Percentiles rank a stretch among this genome's conserved stretches.
phyloP scores from a whole-genome alignment of 345 rosid genomes.

The Streptanthus diversifolius region DNA sequence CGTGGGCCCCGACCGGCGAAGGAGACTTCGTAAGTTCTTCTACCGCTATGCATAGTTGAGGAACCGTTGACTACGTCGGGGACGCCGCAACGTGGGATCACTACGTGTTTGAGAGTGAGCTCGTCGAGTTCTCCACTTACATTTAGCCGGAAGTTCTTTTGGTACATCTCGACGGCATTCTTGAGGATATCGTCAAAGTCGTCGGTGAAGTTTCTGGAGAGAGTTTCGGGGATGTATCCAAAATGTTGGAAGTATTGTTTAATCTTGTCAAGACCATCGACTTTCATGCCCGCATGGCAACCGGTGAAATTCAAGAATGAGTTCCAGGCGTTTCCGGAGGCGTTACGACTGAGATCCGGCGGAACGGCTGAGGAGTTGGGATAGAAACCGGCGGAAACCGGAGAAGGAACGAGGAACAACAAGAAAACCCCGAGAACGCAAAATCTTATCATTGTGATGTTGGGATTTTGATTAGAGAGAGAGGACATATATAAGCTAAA shows the following conservation, averaged over 20 bases:
- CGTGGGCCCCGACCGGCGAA: slow-evolving; percentile 12
- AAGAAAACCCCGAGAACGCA: slow-evolving; percentile 10
- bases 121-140: slow-evolving; percentile 70
- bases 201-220: slow-evolving; percentile 52
- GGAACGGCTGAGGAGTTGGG: slow-evolving; percentile 26
- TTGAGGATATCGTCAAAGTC: slow-evolving; percentile 59
- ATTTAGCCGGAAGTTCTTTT: slow-evolving; percentile 63
- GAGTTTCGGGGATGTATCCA: slow-evolving; percentile 30
- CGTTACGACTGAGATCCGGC: slow-evolving; percentile 9
- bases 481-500: slow-evolving; percentile 8
- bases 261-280: slow-evolving; percentile 27
- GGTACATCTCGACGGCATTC: slow-evolving; percentile 65
- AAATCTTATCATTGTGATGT: slow-evolving; percentile 7
- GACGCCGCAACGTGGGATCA: slow-evolving; percentile 75
- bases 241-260: slow-evolving; percentile 33
- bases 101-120: slow-evolving; percentile 51
- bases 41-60: slow-evolving; percentile 62
- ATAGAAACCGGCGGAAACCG: slow-evolving; percentile 27
- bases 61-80: slow-evolving; percentile 86
- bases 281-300: slow-evolving; percentile 25
- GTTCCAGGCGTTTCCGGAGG: slow-evolving; percentile 25
- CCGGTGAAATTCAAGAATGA: slow-evolving; percentile 31
- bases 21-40: slow-evolving; percentile 26
- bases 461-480: slow-evolving; percentile 36
- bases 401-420: slow-evolving; percentile 10